Evolutionary conservation across 1,139 yeast genomes (phyloP), one percentile per base, ranked within the genome.

Genomic region (Arxiozyma telluris): DNA sequence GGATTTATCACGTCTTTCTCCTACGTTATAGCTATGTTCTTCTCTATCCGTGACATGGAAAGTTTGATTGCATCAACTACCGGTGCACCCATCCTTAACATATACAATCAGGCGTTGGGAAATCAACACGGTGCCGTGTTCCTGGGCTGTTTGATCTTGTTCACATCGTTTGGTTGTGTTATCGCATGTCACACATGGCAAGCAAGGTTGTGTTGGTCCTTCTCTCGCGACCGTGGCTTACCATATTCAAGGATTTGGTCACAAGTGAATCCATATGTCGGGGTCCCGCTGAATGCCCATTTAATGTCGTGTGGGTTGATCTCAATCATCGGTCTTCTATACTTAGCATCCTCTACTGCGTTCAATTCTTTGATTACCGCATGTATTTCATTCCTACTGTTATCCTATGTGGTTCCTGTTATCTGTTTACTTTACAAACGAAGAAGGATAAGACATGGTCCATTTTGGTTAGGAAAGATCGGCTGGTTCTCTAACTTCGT

Each of bases 141-240:
- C 56, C 73, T 85, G 50, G 87, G 84, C 48, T 68, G 78, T 23
- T 70, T 84, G 58, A 74, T 84, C 51, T 71, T 82, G 54, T 72
- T 80, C 52, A 83, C 89, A 12, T 84, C 87, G 2, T 73, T 80
- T 62, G 88, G 89, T 44, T 84, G 90, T 67, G 81, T 82, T 56
- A 81, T 84, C 58, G 78, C 87, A 8, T 78, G 84, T 55, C 90
- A 84, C 63, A 84, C 91, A 4, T 83, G 89, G 87, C 87, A 82
- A 71, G 83, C 88, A 48, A 75, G 89, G 66, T 72, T 84, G 60
- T 79, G 87, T 62, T 85, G 91, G 91, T 83, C 90, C 9, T 86
- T 84, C 66, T 76, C 89, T 20, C 80, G 91, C 69, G 91, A 85
- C 70, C 73, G 75, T 44, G 82, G 82, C 55, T 67, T 80, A 53